Conservation (phyloP, 202 grass and related monocot genomes). For the Panicum hallii region DNA sequence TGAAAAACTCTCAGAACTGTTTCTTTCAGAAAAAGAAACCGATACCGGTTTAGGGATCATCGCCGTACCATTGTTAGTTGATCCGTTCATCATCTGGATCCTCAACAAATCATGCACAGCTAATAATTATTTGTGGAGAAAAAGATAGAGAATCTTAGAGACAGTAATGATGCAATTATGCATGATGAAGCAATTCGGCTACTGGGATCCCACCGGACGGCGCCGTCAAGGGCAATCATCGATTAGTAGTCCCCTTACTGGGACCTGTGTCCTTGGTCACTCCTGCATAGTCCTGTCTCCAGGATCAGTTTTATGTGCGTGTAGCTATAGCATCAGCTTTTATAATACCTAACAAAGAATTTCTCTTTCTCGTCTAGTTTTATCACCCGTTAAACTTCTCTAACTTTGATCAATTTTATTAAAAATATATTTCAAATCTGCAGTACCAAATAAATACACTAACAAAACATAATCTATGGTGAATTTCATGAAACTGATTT, state of each 20-base stretch:
- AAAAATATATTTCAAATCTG: too few relatives aligned
- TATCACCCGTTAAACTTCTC: too few relatives aligned
- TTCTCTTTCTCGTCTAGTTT: too few relatives aligned
- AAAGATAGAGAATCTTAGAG: not conserved
- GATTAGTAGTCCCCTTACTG: not conserved
- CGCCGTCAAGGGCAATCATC: constrained; percentile 40
- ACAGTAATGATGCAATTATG: not conserved
- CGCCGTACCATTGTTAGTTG: not conserved
- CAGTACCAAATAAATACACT: too few relatives aligned
- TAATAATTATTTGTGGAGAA: not conserved
- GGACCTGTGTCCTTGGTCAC: too few relatives aligned
- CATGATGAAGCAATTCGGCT: constrained; percentile 1
- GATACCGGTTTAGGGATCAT: not conserved
- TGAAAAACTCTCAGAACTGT: not conserved
- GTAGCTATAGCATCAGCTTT: too few relatives aligned
- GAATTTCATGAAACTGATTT: too few relatives aligned
- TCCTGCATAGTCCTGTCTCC: too few relatives aligned
- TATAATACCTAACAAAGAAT: too few relatives aligned
- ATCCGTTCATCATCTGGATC: not conserved
- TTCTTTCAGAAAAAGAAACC: not conserved
- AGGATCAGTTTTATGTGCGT: not conserved
- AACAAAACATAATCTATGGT: too few relatives aligned
- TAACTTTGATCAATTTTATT: too few relatives aligned
- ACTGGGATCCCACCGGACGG: not conserved
- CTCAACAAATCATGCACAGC: not conserved